Percentiles rank a stretch among this genome's conserved stretches.
phyloP scores from a whole-genome alignment of 2,329 filamentous ascomycete genomes.

The Ophiostoma pallidulum region DNA sequence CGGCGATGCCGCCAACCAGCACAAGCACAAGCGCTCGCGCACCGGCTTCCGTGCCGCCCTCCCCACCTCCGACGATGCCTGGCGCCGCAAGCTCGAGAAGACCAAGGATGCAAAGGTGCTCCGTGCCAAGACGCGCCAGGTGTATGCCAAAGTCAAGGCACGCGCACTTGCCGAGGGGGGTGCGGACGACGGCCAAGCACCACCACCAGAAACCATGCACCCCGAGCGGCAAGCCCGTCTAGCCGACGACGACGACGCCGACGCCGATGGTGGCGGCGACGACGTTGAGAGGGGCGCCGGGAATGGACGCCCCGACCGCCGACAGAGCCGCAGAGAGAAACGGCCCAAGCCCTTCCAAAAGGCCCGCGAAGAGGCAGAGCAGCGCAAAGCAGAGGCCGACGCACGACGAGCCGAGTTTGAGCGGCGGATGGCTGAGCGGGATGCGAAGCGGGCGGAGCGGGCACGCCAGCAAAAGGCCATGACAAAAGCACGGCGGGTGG shows the following conservation, averaged over 20 bases:
- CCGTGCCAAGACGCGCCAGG: conserved; percentile 88
- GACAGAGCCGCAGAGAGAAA: conserved; percentile 34
- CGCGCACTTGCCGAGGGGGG: conserved; percentile 20
- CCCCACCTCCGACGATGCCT: conserved; percentile 15
- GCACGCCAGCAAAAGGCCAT: conserved; percentile 41
- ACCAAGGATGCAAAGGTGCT: conserved; percentile 84
- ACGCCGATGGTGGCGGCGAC: neutral
- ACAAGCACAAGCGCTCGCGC: conserved; percentile 12
- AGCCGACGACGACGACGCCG: conserved; percentile 20
- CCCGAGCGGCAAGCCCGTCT: conserved; percentile 34
- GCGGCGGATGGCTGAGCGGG: conserved; percentile 54
- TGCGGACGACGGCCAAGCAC: neutral
- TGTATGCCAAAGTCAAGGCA: conserved; percentile 79
- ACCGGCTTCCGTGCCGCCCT: conserved; percentile 12
- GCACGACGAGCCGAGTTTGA: conserved; percentile 50
- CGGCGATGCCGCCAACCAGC: neutral
- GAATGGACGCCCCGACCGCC: conserved; percentile 20
- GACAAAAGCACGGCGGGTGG: conserved; percentile 55
- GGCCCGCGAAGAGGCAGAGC: conserved; percentile 46
- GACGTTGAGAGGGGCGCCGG: neutral
- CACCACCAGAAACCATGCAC: conserved; percentile 25
- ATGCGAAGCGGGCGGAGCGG: conserved; percentile 39
- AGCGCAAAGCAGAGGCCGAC: conserved; percentile 34
- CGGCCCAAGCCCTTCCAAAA: conserved; percentile 11
- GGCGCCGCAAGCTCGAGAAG: conserved; percentile 28